phyloP scores from a whole-genome alignment of 345 rosid genomes.

The Rhizophora apiculata region DNA sequence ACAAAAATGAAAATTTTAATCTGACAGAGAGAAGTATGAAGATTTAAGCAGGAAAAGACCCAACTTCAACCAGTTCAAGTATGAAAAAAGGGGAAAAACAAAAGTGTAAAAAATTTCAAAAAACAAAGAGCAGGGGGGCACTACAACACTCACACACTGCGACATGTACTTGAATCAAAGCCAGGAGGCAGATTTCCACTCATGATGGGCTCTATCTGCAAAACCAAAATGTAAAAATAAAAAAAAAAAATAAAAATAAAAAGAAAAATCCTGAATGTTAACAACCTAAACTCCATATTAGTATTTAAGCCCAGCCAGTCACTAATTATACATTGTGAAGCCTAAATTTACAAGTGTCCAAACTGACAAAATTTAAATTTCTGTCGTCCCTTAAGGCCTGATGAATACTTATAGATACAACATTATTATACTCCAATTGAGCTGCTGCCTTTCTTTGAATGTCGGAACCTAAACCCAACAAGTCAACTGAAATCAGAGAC shows the following conservation, averaged over 20 bases:
- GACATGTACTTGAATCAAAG: slow-evolving; percentile 30
- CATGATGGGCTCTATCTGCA: slow-evolving; percentile 39
- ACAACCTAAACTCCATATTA: slow-evolving; percentile 5
- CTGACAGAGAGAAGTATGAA: background rate
- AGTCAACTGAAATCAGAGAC: no score
- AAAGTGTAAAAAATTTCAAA: background rate
- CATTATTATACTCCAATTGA: no score
- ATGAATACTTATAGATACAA: no score
- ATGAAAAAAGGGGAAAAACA: no score
- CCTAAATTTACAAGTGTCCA: background rate
- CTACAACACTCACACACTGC: slow-evolving; percentile 34
- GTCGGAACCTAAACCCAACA: no score
- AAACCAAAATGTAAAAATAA: background rate
- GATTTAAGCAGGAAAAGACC: background rate
- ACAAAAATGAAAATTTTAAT: background rate
- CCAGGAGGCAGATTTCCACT: slow-evolving; percentile 39
- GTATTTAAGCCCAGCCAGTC: no score
- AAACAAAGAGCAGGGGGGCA: background rate
- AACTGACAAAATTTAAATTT: background rate
- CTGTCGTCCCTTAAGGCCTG: no score
- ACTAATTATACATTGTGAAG: no score
- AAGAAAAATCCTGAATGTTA: slow-evolving; percentile 1
- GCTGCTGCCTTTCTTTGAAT: no score
- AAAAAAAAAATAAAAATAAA: background rate
- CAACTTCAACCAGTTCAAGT: background rate